phyloP scores from a whole-genome alignment of 2,329 filamentous ascomycete genomes.

The Fusarium sp. region DNA sequence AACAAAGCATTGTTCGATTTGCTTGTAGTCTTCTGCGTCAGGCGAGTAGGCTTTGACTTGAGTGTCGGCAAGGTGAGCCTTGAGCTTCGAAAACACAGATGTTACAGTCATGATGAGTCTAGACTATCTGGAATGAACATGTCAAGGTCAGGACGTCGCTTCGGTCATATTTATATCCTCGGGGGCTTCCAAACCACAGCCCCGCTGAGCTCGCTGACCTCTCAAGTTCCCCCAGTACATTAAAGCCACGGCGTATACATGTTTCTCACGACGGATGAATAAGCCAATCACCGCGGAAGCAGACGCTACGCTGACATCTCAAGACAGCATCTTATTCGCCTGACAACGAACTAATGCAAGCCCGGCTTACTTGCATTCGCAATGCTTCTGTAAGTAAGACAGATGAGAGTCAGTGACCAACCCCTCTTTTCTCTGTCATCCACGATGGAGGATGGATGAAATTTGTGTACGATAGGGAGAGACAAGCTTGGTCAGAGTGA shows the following conservation, averaged over 20 bases:
- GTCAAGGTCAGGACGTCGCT: background rate
- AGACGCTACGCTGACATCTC: background rate
- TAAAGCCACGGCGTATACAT: background rate
- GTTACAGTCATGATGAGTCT: background rate
- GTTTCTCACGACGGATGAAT: background rate
- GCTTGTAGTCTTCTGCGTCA: constrained; percentile 27
- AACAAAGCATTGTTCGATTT: background rate
- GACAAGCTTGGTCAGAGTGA: background rate
- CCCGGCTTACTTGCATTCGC: too few relatives aligned
- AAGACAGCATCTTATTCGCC: rapidly evolving
- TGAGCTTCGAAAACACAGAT: background rate
- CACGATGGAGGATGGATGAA: rapidly evolving
- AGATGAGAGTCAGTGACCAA: background rate
- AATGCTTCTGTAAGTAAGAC: rapidly evolving
- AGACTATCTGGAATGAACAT: rapidly evolving
- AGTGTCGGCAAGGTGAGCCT: background rate
- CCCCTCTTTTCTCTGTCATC: background rate
- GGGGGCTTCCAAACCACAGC: rapidly evolving
- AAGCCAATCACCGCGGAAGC: background rate
- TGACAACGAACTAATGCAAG: background rate
- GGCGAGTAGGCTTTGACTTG: rapidly evolving
- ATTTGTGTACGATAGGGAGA: background rate
- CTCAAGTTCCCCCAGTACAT: rapidly evolving
- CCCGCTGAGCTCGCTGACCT: rapidly evolving
- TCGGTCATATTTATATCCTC: background rate